Conservation (phyloP, 768 basidiomycete genomes). For the Rhodotorula babjevae region DNA sequence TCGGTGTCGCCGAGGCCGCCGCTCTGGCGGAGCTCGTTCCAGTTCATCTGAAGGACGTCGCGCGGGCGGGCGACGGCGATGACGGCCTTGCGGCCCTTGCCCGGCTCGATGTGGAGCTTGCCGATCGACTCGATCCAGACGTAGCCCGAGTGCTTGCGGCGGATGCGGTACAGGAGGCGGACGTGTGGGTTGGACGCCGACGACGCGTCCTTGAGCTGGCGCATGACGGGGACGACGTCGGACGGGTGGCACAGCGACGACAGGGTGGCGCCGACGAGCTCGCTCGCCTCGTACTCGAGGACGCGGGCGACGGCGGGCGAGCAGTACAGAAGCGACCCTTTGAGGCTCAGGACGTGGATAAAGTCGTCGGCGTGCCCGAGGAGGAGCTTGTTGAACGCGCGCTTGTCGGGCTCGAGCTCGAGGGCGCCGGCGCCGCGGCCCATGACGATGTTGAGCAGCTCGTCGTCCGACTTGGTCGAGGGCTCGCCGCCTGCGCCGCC, state of each 20-base stretch:
- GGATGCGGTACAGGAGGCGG: constrained; percentile 78
- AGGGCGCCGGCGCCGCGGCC: constrained; percentile 14
- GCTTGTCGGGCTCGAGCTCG: constrained; percentile 44
- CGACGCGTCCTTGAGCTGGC: constrained; percentile 67
- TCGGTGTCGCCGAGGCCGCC: constrained; percentile 54
- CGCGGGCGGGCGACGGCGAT: constrained; percentile 74
- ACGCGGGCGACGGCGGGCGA: constrained; percentile 73
- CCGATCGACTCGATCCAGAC: constrained; percentile 89
- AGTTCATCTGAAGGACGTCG: constrained; percentile 50
- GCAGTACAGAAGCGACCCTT: constrained; percentile 86
- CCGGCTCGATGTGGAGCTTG: constrained; percentile 68
- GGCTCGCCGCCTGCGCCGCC: constrained; percentile 16
- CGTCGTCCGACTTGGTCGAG: constrained; percentile 11
- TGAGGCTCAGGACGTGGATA: constrained; percentile 82
- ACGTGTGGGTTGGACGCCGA: constrained; percentile 51
- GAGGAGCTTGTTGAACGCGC: constrained; percentile 49
- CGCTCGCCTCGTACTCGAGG: constrained; percentile 49
- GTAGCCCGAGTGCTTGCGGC: constrained; percentile 62
- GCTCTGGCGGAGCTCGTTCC: constrained; percentile 57
- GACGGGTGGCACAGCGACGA: constrained; percentile 80
- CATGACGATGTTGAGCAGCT: constrained; percentile 14
- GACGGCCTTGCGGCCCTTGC: constrained; percentile 57
- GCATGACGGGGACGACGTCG: constrained; percentile 84
- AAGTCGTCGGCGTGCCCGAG: constrained; percentile 62
- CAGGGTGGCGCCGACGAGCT: constrained; percentile 72